phyloP scores from a whole-genome alignment of 495 filamentous ascomycete genomes.

The Chaetomium cochliodes region DNA sequence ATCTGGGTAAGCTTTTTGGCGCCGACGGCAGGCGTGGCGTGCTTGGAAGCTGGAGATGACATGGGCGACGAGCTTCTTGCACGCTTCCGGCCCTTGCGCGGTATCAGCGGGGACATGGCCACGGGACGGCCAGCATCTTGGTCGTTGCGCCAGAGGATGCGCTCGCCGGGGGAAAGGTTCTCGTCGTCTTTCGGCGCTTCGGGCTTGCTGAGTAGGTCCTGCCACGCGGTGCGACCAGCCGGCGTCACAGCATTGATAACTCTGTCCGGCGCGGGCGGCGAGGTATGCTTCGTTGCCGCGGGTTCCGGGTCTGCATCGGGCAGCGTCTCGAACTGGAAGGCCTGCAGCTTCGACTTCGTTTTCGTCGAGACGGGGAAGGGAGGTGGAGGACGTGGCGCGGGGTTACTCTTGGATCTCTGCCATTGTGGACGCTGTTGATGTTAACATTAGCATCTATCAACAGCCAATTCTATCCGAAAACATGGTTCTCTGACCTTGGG shows the following conservation, averaged over 20 bases:
- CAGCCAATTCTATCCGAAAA: background rate
- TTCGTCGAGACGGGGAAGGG: constrained; percentile 48
- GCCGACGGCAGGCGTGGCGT: constrained; percentile 38
- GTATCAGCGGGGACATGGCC: constrained; percentile 48
- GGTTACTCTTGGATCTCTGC: constrained; percentile 50
- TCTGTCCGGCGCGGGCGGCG: constrained; percentile 2
- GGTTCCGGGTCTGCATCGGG: constrained; percentile 13
- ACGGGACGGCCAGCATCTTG: constrained; percentile 37
- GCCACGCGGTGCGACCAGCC: constrained; percentile 67
- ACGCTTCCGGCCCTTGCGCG: constrained; percentile 62
- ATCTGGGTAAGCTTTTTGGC: constrained; percentile 55
- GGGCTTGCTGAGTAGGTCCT: constrained; percentile 73
- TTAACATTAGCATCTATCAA: background rate
- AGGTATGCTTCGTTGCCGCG: constrained; percentile 4
- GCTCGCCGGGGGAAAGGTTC: constrained; percentile 45
- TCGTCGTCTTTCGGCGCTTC: constrained; percentile 47
- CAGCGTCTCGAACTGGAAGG: constrained; percentile 44
- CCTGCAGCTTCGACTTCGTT: constrained; percentile 51
- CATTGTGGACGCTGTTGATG: constrained; percentile 43
- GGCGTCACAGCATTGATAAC: constrained; percentile 68
- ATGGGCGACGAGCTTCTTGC: constrained; percentile 77
- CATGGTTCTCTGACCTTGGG: constrained; percentile 23
- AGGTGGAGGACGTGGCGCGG: constrained; percentile 32
- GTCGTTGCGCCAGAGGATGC: constrained; percentile 43
- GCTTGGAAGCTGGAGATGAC: constrained; percentile 58